Conservation (phyloP, 208 protist genomes). For the Tritrichomonas foetus region DNA sequence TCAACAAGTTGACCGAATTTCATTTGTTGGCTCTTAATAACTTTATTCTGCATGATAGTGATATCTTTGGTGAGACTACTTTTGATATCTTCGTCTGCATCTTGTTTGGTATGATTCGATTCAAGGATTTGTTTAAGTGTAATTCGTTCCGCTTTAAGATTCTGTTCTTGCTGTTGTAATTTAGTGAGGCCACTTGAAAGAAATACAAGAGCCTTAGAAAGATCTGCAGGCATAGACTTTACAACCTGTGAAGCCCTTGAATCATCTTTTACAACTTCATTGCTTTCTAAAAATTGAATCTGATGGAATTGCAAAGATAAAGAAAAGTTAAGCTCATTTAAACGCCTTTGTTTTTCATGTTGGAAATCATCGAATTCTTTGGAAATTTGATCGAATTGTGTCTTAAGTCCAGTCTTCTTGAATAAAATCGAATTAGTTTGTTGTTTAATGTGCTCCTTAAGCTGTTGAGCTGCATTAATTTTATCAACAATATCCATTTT, state of each 20-base stretch:
- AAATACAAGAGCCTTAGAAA: constrained; percentile 48
- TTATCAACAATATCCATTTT: constrained; percentile 78
- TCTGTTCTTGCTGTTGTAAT: constrained; percentile 35
- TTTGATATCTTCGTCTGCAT: background rate
- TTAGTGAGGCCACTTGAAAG: constrained; percentile 21
- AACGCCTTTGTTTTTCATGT: constrained; percentile 76
- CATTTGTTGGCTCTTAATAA: constrained; percentile 45
- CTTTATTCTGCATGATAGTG: constrained; percentile 24
- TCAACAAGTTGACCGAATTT: constrained; percentile 50
- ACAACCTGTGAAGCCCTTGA: background rate
- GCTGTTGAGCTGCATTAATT: constrained; percentile 67
- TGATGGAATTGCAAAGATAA: constrained; percentile 58
- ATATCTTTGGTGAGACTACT: background rate
- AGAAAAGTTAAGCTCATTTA: constrained; percentile 83
- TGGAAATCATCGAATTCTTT: constrained; percentile 74
- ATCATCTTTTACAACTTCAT: background rate
- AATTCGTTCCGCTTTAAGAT: constrained; percentile 46
- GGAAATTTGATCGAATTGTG: constrained; percentile 59
- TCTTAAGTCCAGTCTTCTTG: constrained; percentile 62
- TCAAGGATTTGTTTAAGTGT: constrained; percentile 37
- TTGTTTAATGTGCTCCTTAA: constrained; percentile 63
- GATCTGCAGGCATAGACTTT: constrained; percentile 45
- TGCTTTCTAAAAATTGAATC: constrained; percentile 37
- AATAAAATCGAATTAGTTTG: constrained; percentile 63
- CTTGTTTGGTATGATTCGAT: background rate